These are phyloP conservation scores for Tylopilus cervinicoccineus DNA, from an alignment of 768 basidiomycete species.

Conservation along the genomic window DNA sequence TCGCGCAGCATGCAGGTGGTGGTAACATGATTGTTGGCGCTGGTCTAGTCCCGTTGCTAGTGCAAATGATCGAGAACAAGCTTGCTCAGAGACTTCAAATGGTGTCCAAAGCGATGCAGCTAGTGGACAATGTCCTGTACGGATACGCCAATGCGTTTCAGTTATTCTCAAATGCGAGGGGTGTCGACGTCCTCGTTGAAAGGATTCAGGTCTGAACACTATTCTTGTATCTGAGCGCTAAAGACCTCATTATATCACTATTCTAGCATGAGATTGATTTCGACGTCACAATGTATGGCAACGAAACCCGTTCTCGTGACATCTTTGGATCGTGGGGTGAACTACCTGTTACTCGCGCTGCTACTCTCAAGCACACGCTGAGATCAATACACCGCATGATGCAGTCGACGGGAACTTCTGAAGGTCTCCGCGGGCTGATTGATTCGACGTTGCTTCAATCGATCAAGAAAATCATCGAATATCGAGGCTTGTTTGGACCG, in stretches of 20 bases:
- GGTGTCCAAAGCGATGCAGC: constrained; percentile 85
- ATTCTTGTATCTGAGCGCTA: neutral
- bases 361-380: constrained; percentile 85
- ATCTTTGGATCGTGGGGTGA: constrained; percentile 51
- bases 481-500: constrained; percentile 81
- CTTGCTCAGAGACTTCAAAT: constrained; percentile 64
- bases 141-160: constrained; percentile 85
- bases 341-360: constrained; percentile 68
- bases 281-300: constrained; percentile 55
- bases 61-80: constrained; percentile 83
- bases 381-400: constrained; percentile 96
- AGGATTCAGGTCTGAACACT: constrained; percentile 70
- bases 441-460: constrained; percentile 84
- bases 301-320: constrained; percentile 40
- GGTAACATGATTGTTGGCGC: constrained; percentile 95
- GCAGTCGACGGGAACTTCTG: constrained; percentile 91
- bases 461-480: constrained; percentile 82
- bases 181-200: constrained; percentile 80
- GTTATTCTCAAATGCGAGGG: constrained; percentile 78
- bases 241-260: constrained; percentile 8
- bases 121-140: constrained; percentile 91
- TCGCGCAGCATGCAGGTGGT: constrained; percentile 80
- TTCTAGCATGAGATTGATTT: constrained; percentile 63
- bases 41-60: constrained; percentile 82
- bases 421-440: constrained; percentile 91